Evolutionary conservation across 495 filamentous ascomycete genomes (phyloP).

Genomic region (Tuber calosporum): DNA sequence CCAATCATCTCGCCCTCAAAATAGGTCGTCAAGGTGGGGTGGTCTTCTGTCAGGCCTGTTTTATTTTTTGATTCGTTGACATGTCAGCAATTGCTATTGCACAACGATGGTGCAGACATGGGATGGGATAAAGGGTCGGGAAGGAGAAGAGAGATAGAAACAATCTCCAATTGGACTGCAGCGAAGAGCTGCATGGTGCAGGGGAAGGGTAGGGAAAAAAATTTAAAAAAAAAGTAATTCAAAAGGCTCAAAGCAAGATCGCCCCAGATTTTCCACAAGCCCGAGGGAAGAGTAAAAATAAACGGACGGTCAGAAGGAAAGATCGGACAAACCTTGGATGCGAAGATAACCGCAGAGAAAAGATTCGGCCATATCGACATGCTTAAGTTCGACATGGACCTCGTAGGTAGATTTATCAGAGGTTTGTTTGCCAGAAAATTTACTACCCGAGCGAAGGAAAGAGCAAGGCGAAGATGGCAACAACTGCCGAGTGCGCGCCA

Average conservation of each 20-base stretch:
- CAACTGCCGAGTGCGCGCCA: slow-evolving; percentile 44
- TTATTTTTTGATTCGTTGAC: slow-evolving; percentile 19
- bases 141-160: slow-evolving; percentile 5
- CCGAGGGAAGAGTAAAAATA: slow-evolving; percentile 2
- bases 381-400: slow-evolving; percentile 93
- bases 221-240: slow-evolving; percentile 5
- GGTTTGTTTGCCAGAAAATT: slow-evolving; percentile 81
- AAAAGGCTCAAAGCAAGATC: background rate
- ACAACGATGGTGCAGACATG: background rate
- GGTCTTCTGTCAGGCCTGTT: slow-evolving; percentile 84
- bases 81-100: slow-evolving; percentile 6
- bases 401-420: slow-evolving; percentile 87
- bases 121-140: background rate
- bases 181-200: slow-evolving; percentile 3
- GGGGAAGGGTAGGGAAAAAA: background rate
- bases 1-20: slow-evolving; percentile 99
- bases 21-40: slow-evolving; percentile 92
- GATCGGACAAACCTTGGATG: slow-evolving; percentile 69
- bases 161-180: slow-evolving; percentile 23
- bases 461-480: slow-evolving; percentile 63
- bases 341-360: slow-evolving; percentile 92
- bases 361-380: slow-evolving; percentile 90
- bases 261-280: background rate
- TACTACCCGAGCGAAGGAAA: slow-evolving; percentile 78
- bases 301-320: background rate